Percentiles rank a stretch among this genome's conserved stretches.
Conservation (phyloP, 2,329 filamentous ascomycete species). For the Zymoseptoria crescenta region DNA sequence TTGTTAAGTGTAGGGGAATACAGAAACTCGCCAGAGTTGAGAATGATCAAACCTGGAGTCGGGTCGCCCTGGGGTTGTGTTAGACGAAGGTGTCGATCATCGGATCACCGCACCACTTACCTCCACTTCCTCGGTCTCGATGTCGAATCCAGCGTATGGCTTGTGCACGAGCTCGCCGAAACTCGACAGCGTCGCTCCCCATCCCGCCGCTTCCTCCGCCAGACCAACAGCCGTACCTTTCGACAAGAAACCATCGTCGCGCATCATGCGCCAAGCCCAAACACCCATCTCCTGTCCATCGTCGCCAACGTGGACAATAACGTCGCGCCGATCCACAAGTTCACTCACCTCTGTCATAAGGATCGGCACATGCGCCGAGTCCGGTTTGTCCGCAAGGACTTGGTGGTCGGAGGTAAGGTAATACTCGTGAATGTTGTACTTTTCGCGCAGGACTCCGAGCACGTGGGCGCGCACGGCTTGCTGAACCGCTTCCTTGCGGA, state of each 20-base stretch:
- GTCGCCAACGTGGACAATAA: constrained; percentile 71
- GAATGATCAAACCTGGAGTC: constrained; percentile 58
- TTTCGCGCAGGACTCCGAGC: constrained; percentile 9
- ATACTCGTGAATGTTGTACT: constrained; percentile 16
- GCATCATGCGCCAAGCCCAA: constrained; percentile 60
- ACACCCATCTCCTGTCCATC: constrained; percentile 63
- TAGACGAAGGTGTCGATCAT: constrained; percentile 5
- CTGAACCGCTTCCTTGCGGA: constrained; percentile 63
- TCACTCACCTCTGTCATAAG: constrained; percentile 48
- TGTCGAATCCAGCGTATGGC: neutral
- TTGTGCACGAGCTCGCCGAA: neutral
- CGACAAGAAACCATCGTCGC: constrained; percentile 57
- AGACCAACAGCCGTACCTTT: constrained; percentile 64
- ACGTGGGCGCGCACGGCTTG: constrained; percentile 20
- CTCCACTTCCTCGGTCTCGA: neutral
- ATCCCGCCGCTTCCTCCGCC: constrained; percentile 39
- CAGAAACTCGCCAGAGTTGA: constrained; percentile 68
- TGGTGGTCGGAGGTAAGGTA: constrained; percentile 18
- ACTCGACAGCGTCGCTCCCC: constrained; percentile 1
- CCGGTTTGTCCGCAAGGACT: constrained; percentile 12
- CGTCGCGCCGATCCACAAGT: constrained; percentile 46
- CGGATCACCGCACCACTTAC: neutral
- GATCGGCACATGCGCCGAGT: constrained; percentile 60
- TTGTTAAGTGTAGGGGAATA: constrained; percentile 62
- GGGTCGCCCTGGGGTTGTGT: constrained; percentile 16